A percentile compares a stretch with the other conserved stretches of the same genome.
Evolutionary conservation across 2,329 filamentous ascomycete genomes (phyloP).

Genomic region (Stagonosporopsis chrysanthemi): DNA sequence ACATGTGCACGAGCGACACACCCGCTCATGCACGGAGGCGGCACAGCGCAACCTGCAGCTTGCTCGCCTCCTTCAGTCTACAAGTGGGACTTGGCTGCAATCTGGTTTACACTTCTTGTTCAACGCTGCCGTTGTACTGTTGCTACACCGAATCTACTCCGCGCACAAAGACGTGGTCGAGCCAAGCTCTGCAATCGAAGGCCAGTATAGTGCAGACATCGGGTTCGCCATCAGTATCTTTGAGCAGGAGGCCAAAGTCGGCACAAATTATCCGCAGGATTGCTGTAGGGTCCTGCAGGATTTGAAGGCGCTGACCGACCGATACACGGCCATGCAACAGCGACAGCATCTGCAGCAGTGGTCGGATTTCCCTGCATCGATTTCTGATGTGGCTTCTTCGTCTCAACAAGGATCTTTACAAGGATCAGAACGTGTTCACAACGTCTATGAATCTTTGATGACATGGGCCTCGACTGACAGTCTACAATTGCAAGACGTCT

Average conservation of each 20-base stretch:
- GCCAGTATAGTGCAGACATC: constrained; percentile 22
- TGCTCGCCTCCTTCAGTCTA: constrained; percentile 22
- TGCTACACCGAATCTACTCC: constrained; percentile 30
- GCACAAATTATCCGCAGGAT: constrained; percentile 36
- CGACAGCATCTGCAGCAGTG: background rate
- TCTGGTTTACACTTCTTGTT: constrained; percentile 39
- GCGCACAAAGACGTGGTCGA: background rate
- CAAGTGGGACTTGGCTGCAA: constrained; percentile 27
- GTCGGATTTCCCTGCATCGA: background rate
- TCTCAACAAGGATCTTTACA: background rate
- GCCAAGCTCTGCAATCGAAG: background rate
- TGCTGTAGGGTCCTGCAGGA: constrained; percentile 36
- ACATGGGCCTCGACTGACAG: background rate
- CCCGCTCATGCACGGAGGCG: constrained; percentile 28
- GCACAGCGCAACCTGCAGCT: constrained; percentile 31
- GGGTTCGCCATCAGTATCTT: constrained; percentile 35
- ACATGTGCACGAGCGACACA: constrained; percentile 21
- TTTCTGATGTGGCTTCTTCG: background rate
- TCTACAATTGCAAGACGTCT: background rate
- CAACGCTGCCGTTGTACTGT: constrained; percentile 36
- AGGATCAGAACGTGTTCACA: background rate
- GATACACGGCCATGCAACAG: constrained; percentile 19
- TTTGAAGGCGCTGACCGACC: constrained; percentile 31
- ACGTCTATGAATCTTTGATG: constrained; percentile 1
- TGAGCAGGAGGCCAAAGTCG: constrained; percentile 31